phyloP scores from a whole-genome alignment of 176 grass and related monocot genomes.

The Carex myosuroides region DNA sequence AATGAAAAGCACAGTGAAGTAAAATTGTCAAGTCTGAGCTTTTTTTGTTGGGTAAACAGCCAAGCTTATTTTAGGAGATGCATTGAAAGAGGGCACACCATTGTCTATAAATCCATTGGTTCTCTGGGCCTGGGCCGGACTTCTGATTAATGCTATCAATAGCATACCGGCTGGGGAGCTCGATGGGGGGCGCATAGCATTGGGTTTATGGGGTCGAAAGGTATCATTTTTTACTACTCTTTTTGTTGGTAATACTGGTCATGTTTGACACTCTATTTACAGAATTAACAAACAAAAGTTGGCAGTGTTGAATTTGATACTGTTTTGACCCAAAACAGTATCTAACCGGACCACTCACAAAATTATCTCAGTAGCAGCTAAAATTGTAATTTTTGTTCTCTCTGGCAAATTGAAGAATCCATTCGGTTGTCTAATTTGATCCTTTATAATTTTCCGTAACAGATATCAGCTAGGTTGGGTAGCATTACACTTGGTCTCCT shows the following conservation, averaged over 20 bases:
- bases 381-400: not conserved
- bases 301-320: not conserved
- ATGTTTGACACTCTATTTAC: not conserved
- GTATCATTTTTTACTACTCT: slow-evolving; percentile 18
- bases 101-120: slow-evolving; percentile 88
- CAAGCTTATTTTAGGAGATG: slow-evolving; percentile 86
- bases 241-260: not conserved
- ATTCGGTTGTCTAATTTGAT: not conserved
- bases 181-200: slow-evolving; percentile 73
- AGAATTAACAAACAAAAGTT: not conserved
- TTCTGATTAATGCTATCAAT: slow-evolving; percentile 89
- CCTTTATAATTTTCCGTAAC: not conserved
- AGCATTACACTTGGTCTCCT: slow-evolving; percentile 54
- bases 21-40: not conserved
- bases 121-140: slow-evolving; percentile 89
- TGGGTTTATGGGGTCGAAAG: slow-evolving; percentile 89
- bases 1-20: not conserved
- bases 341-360: not conserved
- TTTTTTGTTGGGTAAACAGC: slow-evolving; percentile 44
- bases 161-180: slow-evolving; percentile 89
- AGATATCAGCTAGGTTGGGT: slow-evolving; percentile 55
- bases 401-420: not conserved
- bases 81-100: slow-evolving; percentile 80
- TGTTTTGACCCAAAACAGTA: not conserved
- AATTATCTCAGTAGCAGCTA: not conserved